A percentile compares a stretch with the other conserved stretches of the same genome.
Conservation (phyloP, 352 stramenopile species). For the Pythium dissotocum region DNA sequence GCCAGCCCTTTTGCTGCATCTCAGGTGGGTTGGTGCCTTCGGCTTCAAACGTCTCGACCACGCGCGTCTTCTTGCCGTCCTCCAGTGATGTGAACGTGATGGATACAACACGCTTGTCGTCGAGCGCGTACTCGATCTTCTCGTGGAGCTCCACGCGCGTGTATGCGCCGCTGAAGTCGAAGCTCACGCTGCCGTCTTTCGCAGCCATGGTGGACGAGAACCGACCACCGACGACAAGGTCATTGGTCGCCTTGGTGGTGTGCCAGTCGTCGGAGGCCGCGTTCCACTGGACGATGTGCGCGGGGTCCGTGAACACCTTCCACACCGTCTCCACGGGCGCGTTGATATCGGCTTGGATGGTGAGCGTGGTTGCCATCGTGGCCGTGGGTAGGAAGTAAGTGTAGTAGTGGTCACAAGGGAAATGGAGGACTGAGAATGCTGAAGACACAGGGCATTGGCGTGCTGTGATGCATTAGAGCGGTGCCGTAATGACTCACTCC, state of each 20-base stretch:
- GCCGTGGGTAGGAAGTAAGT: background rate
- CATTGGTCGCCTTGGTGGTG: constrained; percentile 17
- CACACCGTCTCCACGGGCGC: constrained; percentile 11
- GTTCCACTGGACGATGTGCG: constrained; percentile 24
- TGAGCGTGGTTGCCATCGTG: constrained; percentile 7
- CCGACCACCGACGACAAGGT: constrained; percentile 14
- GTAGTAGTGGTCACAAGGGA: background rate
- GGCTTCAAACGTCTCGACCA: constrained; percentile 22
- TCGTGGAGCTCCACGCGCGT: constrained; percentile 1
- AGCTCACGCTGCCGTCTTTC: constrained; percentile 18
- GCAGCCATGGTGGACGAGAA: constrained; percentile 23
- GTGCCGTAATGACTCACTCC: too few relatives aligned
- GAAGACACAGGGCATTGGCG: too few relatives aligned
- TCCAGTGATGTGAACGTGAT: background rate
- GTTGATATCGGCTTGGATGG: constrained; percentile 11
- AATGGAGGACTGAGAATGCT: background rate
- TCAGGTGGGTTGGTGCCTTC: constrained; percentile 14
- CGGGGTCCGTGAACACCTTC: constrained; percentile 12
- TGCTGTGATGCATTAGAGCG: too few relatives aligned
- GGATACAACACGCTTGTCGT: constrained; percentile 1
- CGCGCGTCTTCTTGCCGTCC: constrained; percentile 5
- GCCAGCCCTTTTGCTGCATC: constrained; percentile 16
- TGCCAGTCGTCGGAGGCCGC: constrained; percentile 25
- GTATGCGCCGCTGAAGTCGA: constrained; percentile 20
- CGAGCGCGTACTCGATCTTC: constrained; percentile 17